phyloP scores from a whole-genome alignment of 305 asterid genomes.

The Fraxinus albicans region DNA sequence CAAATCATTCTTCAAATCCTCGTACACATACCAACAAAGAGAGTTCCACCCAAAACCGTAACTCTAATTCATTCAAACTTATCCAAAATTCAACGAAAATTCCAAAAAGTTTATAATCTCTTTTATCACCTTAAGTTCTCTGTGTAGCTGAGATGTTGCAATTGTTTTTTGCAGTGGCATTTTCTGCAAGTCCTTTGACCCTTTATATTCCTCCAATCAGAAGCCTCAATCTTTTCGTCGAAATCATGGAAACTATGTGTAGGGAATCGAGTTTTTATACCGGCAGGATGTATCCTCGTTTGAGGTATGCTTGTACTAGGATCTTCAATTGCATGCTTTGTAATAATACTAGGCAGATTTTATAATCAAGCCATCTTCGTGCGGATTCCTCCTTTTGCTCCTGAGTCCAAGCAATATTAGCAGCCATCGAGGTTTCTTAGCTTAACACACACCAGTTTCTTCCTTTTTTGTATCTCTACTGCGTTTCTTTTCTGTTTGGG shows the following conservation, averaged over 20 bases:
- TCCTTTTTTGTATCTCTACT: background rate
- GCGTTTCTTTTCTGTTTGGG: background rate
- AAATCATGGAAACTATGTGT: conserved; percentile 54
- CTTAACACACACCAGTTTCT: background rate
- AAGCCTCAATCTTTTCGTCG: conserved; percentile 58
- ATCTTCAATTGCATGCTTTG: conserved; percentile 53
- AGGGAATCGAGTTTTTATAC: conserved; percentile 54
- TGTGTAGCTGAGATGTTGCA: conserved; percentile 47
- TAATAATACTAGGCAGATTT: conserved; percentile 4
- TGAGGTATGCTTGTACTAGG: conserved; percentile 65
- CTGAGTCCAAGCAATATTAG: background rate
- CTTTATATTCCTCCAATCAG: conserved; percentile 76
- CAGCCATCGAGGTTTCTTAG: background rate
- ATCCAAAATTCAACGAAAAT: background rate
- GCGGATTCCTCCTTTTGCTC: background rate
- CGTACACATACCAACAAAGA: background rate
- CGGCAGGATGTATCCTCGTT: conserved; percentile 50
- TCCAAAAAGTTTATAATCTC: background rate
- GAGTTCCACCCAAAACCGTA: background rate
- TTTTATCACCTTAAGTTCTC: background rate
- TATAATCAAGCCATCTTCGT: background rate
- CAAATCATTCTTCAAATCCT: background rate
- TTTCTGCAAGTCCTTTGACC: conserved; percentile 70
- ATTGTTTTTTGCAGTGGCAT: conserved; percentile 60
- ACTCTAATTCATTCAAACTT: background rate